Conservation (phyloP, 1,284 basidiomycete genomes). For the Tetrapyrgos nigripes region DNA sequence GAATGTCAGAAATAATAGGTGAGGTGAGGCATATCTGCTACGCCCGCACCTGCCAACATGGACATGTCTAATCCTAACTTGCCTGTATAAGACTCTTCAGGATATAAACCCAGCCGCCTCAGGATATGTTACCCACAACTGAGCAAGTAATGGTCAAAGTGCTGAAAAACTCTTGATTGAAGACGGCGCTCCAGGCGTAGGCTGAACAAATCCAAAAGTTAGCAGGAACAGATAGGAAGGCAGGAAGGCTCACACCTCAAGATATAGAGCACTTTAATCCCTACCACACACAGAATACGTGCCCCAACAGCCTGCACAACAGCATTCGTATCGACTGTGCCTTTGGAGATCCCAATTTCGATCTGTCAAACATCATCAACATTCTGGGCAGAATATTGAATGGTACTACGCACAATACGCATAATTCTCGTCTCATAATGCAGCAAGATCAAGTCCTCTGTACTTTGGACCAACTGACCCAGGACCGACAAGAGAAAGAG, state of each 20-base stretch:
- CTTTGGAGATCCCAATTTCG: slow-evolving; percentile 24
- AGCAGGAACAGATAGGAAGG: not conserved
- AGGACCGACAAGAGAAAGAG: slow-evolving; percentile 20
- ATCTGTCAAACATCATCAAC: slow-evolving; percentile 17
- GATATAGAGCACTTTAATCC: slow-evolving; percentile 21
- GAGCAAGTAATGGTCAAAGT: slow-evolving; percentile 12
- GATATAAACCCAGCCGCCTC: too few relatives aligned
- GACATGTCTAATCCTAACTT: slow-evolving; percentile 10
- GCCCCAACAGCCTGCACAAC: slow-evolving; percentile 23
- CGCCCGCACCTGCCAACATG: not conserved
- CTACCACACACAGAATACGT: slow-evolving; percentile 20
- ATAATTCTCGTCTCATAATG: slow-evolving; percentile 24
- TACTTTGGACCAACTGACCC: slow-evolving; percentile 22
- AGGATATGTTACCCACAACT: slow-evolving; percentile 1
- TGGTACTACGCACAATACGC: slow-evolving; percentile 20
- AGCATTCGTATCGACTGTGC: slow-evolving; percentile 19
- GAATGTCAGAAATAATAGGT: slow-evolving; percentile 1
- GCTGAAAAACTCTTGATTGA: slow-evolving; percentile 1
- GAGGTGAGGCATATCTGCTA: not conserved
- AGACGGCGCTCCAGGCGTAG: not conserved
- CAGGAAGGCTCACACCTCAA: slow-evolving; percentile 24
- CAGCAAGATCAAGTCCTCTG: slow-evolving; percentile 24
- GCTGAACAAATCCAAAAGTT: not conserved
- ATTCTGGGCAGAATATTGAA: not conserved
- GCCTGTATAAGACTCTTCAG: not conserved